phyloP scores from a whole-genome alignment of 2,329 filamentous ascomycete species.

The Emydomyces testavorans region DNA sequence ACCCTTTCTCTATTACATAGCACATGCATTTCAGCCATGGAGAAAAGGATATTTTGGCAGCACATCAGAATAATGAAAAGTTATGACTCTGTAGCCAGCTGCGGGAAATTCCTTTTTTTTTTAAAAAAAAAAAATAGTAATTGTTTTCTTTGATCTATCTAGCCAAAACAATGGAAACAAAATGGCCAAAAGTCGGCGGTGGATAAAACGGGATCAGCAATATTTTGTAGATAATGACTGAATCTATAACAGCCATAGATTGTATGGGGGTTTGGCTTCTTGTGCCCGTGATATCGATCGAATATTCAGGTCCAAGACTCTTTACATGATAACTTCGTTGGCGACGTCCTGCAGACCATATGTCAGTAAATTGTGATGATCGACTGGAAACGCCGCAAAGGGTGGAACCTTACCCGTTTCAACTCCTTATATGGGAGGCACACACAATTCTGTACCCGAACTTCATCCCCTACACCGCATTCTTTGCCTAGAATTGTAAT shows the following conservation, averaged over 20 bases:
- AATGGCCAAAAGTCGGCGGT: not conserved
- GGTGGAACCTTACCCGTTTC: conserved; percentile 60
- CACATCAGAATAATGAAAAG: not conserved
- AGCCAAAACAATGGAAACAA: not conserved
- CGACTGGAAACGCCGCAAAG: not conserved
- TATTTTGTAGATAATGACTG: not conserved
- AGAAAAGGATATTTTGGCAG: not conserved
- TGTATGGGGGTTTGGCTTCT: not conserved
- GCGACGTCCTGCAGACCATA: conserved; percentile 54
- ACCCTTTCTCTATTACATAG: not conserved
- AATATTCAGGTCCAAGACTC: not conserved
- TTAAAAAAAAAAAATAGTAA: not conserved
- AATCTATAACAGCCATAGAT: conserved; percentile 1
- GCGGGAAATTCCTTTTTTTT: not conserved
- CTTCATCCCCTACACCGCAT: conserved; percentile 83
- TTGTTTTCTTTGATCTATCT: not conserved
- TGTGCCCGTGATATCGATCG: not conserved
- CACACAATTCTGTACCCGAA: conserved; percentile 93
- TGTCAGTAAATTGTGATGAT: conserved; percentile 22
- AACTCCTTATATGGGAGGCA: conserved; percentile 97
- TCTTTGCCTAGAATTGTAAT: conserved; percentile 97
- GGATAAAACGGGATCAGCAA: not conserved
- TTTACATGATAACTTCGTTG: conserved; percentile 64
- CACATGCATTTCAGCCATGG: not conserved
- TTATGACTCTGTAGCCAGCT: not conserved